Evolutionary conservation across 169 alveolate species (phyloP).

Genomic region (Babesia ovata): DNA sequence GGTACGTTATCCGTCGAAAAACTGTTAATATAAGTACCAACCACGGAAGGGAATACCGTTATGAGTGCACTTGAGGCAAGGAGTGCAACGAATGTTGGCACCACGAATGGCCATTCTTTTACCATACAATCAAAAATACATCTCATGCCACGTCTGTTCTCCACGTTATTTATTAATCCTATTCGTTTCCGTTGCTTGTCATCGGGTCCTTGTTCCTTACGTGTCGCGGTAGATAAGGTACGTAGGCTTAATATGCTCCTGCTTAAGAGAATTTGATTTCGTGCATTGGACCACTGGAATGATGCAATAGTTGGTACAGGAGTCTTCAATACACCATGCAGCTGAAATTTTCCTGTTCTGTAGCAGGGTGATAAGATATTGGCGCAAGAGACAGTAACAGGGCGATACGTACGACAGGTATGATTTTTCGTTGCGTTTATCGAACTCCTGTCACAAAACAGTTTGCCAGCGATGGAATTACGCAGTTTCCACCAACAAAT

Average conservation of each 20-base stretch:
- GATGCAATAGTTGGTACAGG: too few species aligned
- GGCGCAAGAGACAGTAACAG: too few species aligned
- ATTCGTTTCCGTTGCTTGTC: neutral
- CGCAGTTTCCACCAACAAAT: too few species aligned
- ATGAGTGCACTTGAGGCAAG: conserved; percentile 46
- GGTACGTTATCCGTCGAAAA: conserved; percentile 29
- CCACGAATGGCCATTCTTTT: conserved; percentile 19
- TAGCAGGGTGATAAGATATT: too few species aligned
- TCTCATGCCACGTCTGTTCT: conserved; percentile 14
- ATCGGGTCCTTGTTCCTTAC: neutral
- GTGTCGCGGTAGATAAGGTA: neutral
- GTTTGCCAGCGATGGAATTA: too few species aligned
- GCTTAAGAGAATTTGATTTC: neutral
- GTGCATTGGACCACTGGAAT: neutral
- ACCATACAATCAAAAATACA: conserved; percentile 25
- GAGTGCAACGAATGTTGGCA: conserved; percentile 47
- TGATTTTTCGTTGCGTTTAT: too few species aligned
- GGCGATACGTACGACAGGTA: too few species aligned
- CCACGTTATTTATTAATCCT: neutral
- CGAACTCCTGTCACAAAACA: too few species aligned
- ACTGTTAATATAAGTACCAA: conserved; percentile 36
- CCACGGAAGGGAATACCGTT: conserved; percentile 37
- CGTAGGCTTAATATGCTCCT: neutral
- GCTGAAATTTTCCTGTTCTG: too few species aligned
- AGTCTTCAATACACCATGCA: too few species aligned